These are phyloP conservation scores for Pleurotus salmoneostramineus DNA, from an alignment of 768 basidiomycete species.

Conservation along the genomic window DNA sequence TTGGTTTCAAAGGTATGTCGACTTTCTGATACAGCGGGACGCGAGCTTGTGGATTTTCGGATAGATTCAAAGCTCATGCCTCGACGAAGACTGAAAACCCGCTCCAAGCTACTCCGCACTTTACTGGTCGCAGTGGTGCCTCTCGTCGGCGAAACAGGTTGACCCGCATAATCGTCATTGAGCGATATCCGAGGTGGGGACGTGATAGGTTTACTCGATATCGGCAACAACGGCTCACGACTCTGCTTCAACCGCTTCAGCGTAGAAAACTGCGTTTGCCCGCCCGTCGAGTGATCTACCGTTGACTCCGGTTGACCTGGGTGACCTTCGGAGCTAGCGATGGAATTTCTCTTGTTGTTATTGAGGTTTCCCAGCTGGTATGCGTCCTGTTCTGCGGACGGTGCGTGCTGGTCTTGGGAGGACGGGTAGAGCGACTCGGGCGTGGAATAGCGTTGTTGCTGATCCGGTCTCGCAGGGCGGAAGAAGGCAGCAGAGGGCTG, in stretches of 20 bases:
- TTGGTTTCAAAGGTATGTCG: constrained; percentile 26
- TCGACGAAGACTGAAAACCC: constrained; percentile 47
- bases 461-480: constrained; percentile 57
- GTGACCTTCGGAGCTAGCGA: constrained; percentile 37
- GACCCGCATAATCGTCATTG: constrained; percentile 2
- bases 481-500: constrained; percentile 81
- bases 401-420: constrained; percentile 19
- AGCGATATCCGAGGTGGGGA: constrained; percentile 20
- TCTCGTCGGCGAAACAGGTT: background rate
- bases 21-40: constrained; percentile 16
- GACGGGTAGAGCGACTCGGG: constrained; percentile 30
- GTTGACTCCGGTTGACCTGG: constrained; percentile 19
- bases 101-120: constrained; percentile 60
- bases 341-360: constrained; percentile 31
- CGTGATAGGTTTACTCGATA: constrained; percentile 28
- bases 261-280: constrained; percentile 24
- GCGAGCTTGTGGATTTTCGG: constrained; percentile 24
- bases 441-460: constrained; percentile 38
- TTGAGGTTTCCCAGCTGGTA: constrained; percentile 38
- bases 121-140: constrained; percentile 22
- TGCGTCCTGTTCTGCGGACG: constrained; percentile 18
- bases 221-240: constrained; percentile 69
- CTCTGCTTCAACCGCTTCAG: constrained; percentile 54
- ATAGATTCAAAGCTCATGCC: constrained; percentile 49
- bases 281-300: constrained; percentile 1